Evolutionary conservation across 2,329 filamentous ascomycete genomes (phyloP).

Genomic region (Colletotrichum sp.): DNA sequence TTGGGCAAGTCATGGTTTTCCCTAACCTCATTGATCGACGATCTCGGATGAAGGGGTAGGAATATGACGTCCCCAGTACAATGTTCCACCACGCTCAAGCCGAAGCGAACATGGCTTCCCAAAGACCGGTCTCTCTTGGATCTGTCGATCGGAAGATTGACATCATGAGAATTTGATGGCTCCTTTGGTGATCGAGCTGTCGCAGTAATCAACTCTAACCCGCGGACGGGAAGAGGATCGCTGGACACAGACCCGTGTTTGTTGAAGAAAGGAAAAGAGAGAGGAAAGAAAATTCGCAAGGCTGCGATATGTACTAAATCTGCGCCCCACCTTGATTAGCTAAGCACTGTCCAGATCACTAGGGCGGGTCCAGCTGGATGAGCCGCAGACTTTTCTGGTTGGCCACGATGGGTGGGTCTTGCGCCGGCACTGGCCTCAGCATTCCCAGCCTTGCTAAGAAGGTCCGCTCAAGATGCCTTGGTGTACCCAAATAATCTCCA

Average conservation of each 20-base stretch:
- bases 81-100: constrained; percentile 69
- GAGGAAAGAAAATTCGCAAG: constrained; percentile 26
- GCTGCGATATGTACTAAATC: constrained; percentile 19
- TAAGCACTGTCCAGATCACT: not conserved
- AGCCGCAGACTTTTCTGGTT: constrained; percentile 13
- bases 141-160: constrained; percentile 94
- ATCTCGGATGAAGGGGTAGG: constrained; percentile 85
- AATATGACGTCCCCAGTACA: constrained; percentile 78
- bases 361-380: not conserved
- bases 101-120: constrained; percentile 71
- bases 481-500: not conserved
- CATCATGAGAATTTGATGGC: constrained; percentile 77
- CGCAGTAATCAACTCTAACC: constrained; percentile 78
- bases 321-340: constrained; percentile 13
- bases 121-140: constrained; percentile 77
- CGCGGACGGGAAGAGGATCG: constrained; percentile 69
- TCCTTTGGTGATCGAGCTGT: constrained; percentile 87
- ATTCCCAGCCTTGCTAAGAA: not conserved
- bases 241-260: constrained; percentile 85
- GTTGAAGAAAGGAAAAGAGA: constrained; percentile 41
- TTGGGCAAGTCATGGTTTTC: constrained; percentile 85
- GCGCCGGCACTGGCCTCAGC: not conserved
- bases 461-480: not conserved
- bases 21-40: constrained; percentile 89
- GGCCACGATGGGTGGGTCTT: constrained; percentile 12